Evolutionary conservation across 345 rosid genomes (phyloP).

Genomic region (Pelargonium nanum): DNA sequence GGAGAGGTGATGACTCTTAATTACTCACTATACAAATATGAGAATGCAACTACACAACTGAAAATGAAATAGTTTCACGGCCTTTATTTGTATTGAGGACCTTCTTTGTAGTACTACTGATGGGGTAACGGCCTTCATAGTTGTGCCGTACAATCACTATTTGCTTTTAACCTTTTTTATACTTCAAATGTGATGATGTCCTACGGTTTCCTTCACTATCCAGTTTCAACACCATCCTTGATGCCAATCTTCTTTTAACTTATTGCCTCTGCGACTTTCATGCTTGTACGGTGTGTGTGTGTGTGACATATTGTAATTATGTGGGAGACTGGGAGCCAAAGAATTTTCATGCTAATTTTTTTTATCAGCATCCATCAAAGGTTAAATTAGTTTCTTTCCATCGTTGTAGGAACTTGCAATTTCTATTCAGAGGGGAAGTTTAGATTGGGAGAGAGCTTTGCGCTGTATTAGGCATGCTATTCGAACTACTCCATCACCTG

Average conservation of each 20-base stretch:
- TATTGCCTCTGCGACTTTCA: too few relatives aligned
- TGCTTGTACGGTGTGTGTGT: too few relatives aligned
- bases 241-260: too few relatives aligned
- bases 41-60: neutral
- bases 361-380: neutral
- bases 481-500: slow-evolving; percentile 96
- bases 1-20: slow-evolving; percentile 67
- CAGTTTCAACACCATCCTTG: too few relatives aligned
- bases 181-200: neutral
- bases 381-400: slow-evolving; percentile 1
- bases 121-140: neutral
- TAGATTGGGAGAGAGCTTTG: slow-evolving; percentile 99
- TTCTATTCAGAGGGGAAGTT: slow-evolving; percentile 83
- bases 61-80: too few relatives aligned
- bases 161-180: neutral
- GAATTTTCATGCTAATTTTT: neutral
- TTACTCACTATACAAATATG: neutral
- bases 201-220: too few relatives aligned
- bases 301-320: too few relatives aligned
- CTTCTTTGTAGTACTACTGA: too few relatives aligned
- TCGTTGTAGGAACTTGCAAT: slow-evolving; percentile 70
- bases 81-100: neutral
- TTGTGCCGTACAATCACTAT: neutral
- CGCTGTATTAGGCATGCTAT: slow-evolving; percentile 93
- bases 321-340: too few relatives aligned